Base-by-base conservation (phyloP, 2,329 filamentous ascomycete genomes). In the Monosporascus sp. region DNA sequence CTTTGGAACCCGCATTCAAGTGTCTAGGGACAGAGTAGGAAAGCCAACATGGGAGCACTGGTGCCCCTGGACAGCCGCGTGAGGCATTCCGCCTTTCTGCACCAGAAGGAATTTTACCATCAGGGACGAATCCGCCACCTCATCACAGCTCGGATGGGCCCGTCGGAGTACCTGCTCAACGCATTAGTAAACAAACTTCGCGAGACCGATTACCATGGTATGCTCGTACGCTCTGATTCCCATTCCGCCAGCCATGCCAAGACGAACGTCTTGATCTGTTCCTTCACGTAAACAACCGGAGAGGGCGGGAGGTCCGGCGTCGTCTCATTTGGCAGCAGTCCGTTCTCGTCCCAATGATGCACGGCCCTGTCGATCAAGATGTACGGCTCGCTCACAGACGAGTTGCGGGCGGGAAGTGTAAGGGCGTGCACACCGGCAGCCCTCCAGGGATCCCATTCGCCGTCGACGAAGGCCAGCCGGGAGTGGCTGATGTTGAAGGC, bases 291-390 rank as follows among this genome's bases (percentile, higher is more conserved):
- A 3, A 72, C 74, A 6, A 91, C 78, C 3, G 82, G 71, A 1
- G 70, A 63, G 0, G 86, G 86, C 1, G 86, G 86, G 35, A 89
- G 63, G 1, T 71, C 70, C 2, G 75, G 59, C 6, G 75, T 80
- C 0, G 85, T 86, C 66, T 88, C 76, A 53, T 86, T 85, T 1
- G 74, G 68, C 49, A 85, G 82, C n/a, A 88, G 61, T 1, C 85
- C 84, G 58, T 87, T 86, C 71, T 87, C 85, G 60, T 89, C 87
- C 86, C 88, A 94, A 66, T 93, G 89, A 68, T 95, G 90, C 20
- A 92, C 88, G 0, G 82, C 88, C n/a, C 80, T 79, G 3, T 78
- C 73, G 46, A 95, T 90, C 46, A 93, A 65, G n/a, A 89, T 77
- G 58, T 86, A 88, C 0, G 89, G 89, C 72, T 91, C 80, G 48